Conservation (phyloP, 768 basidiomycete species). For the Agaricus sinodeliciosus region DNA sequence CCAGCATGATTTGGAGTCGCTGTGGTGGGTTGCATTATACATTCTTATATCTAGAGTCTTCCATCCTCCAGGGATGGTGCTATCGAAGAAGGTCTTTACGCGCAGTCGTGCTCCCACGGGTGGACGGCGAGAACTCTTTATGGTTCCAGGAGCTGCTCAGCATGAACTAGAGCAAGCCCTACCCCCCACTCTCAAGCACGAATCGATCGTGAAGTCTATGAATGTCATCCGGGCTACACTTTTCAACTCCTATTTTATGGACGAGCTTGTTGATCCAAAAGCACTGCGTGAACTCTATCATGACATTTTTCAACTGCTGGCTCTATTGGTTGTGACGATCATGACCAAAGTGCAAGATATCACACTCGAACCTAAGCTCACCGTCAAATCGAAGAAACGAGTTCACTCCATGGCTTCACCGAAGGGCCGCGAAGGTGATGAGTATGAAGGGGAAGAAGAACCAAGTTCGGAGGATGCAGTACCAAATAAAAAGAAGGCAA, state of each 20-base stretch:
- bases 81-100: neutral
- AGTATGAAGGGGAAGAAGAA: neutral
- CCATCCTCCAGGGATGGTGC: neutral
- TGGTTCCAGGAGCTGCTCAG: neutral
- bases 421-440: neutral
- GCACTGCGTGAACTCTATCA: neutral
- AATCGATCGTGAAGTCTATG: neutral
- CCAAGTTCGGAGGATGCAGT: no score
- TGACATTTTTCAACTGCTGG: neutral
- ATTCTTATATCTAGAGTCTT: neutral
- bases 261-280: neutral
- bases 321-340: neutral
- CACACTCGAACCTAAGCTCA: neutral
- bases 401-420: neutral
- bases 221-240: neutral
- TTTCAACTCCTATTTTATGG: neutral
- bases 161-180: neutral
- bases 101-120: neutral
- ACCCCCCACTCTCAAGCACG: neutral
- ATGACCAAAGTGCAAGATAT: neutral
- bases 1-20: conserved; percentile 8
- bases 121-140: neutral
- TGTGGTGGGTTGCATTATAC: conserved; percentile 6
- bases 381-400: neutral
- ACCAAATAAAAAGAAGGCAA: no score